Evolutionary conservation across 2,329 filamentous ascomycete species (phyloP).

Genomic region (Colletotrichum paranaense): DNA sequence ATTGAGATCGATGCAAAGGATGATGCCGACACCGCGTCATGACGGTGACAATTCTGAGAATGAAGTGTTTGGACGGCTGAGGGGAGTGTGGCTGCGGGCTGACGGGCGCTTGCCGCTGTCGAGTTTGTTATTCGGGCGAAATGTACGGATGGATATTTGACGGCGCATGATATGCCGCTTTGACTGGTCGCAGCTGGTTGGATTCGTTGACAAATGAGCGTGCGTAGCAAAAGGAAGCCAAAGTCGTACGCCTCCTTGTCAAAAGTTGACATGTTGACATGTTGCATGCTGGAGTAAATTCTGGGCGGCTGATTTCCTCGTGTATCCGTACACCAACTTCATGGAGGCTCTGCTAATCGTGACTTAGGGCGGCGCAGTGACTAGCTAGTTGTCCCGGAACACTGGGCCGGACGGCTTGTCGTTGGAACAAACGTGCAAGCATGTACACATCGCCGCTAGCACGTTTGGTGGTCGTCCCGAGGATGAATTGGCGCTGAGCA

Average conservation of each 20-base stretch:
- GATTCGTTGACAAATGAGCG: not conserved
- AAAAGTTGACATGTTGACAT: not conserved
- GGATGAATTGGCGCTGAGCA: not conserved
- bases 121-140: not conserved
- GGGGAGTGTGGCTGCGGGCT: not conserved
- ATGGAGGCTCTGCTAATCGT: not conserved
- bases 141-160: not conserved
- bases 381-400: not conserved
- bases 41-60: not conserved
- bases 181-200: conserved; percentile 10
- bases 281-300: not conserved
- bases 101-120: not conserved
- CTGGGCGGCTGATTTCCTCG: not conserved
- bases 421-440: conserved; percentile 31
- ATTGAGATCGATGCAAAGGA: not conserved
- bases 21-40: conserved; percentile 3
- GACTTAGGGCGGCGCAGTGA: not conserved
- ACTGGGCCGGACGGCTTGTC: conserved; percentile 7
- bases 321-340: not conserved
- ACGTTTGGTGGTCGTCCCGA: conserved; percentile 15
- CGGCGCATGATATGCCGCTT: conserved; percentile 6
- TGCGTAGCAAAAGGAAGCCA: not conserved
- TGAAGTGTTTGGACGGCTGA: not conserved
- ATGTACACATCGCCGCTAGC: conserved; percentile 2
- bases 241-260: not conserved